These are phyloP conservation scores for Amphichorda felina DNA, from an alignment of 2,329 filamentous ascomycete species.

Conservation along the genomic window DNA sequence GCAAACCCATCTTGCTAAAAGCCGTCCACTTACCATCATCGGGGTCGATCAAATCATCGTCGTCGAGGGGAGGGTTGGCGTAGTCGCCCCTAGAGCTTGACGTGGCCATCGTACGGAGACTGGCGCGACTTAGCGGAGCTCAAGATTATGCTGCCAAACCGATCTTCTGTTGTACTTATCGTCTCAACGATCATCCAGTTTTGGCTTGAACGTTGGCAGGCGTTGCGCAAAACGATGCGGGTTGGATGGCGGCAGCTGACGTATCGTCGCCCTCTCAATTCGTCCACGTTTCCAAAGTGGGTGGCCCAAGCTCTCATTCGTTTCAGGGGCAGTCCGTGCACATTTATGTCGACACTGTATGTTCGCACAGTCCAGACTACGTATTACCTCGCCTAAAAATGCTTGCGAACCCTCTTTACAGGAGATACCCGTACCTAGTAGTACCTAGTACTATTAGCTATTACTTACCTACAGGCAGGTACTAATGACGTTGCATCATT, in stretches of 20 bases:
- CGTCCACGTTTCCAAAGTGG: constrained; percentile 3
- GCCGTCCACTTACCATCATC: constrained; percentile 60
- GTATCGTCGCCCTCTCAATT: neutral
- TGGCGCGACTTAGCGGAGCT: neutral
- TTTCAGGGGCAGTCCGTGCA: neutral
- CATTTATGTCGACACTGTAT: no score
- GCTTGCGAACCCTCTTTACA: no score
- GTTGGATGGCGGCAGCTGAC: neutral
- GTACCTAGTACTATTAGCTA: no score
- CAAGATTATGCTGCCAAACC: neutral
- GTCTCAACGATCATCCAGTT: no score
- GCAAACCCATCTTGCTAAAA: no score
- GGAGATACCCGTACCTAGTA: no score
- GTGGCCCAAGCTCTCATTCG: constrained; percentile 2
- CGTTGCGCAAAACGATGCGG: neutral
- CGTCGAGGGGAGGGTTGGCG: constrained; percentile 46
- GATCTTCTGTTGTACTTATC: neutral
- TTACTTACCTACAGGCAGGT: no score
- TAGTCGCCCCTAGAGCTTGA: constrained; percentile 42
- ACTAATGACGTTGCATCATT: no score
- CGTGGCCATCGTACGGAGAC: constrained; percentile 26
- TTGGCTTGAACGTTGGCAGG: no score
- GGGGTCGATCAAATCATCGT: constrained; percentile 66
- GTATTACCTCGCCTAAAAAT: no score
- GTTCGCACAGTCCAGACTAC: no score